These are phyloP conservation scores for Apostasia shenzhenica DNA, from an alignment of 106 monocot genomes.

Conservation along the genomic window DNA sequence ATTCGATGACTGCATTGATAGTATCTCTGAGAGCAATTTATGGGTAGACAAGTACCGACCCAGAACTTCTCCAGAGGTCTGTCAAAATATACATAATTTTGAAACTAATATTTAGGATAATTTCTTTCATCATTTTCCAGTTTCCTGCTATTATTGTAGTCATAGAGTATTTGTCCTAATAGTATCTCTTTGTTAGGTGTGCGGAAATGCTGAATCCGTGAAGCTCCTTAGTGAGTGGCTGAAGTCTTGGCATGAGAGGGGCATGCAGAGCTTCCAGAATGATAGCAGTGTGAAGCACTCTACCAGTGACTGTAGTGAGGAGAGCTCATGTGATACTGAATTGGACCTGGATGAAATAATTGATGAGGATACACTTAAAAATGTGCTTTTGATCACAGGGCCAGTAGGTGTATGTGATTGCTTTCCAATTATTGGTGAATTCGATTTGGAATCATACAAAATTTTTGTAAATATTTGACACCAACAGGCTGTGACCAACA, in stretches of 20 bases:
- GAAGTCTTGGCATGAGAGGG: slow-evolving; percentile 62
- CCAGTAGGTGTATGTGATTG: slow-evolving; percentile 74
- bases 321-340: slow-evolving; percentile 33
- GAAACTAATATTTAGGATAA: background rate
- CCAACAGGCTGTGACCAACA: background rate
- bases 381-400: slow-evolving; percentile 81
- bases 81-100: background rate
- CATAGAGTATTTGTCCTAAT: too few species aligned
- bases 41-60: slow-evolving; percentile 91
- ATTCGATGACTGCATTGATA: slow-evolving; percentile 19
- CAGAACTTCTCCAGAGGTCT: slow-evolving; percentile 68
- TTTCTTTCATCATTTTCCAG: background rate
- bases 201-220: slow-evolving; percentile 68
- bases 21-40: slow-evolving; percentile 35
- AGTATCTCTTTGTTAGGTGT: slow-evolving; percentile 34
- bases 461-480: background rate
- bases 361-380: slow-evolving; percentile 33
- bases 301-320: slow-evolving; percentile 36
- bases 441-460: background rate
- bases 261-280: slow-evolving; percentile 18
- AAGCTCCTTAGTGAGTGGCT: slow-evolving; percentile 72
- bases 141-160: slow-evolving; percentile 1
- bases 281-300: slow-evolving; percentile 3
- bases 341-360: slow-evolving; percentile 57
- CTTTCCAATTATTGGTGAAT: background rate